Percentiles rank a stretch among this genome's conserved stretches.
Evolutionary conservation across 345 rosid genomes (phyloP).

Genomic region (Moringa oleifera): DNA sequence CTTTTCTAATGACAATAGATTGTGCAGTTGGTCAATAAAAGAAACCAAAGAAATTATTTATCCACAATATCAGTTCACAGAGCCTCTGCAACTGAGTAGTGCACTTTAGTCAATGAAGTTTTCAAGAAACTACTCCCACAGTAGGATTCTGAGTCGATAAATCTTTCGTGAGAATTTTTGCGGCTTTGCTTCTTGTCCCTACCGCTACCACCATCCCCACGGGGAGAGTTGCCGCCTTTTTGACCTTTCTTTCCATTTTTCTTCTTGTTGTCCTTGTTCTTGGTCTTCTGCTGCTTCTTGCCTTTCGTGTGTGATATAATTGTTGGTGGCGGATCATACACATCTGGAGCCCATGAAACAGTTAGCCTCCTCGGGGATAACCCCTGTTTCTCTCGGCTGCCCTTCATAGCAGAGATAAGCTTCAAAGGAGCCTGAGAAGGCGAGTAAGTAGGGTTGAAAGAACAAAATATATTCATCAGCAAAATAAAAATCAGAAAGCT

Average conservation of each 20-base stretch:
- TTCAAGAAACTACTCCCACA: constrained; percentile 61
- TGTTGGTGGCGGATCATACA: constrained; percentile 83
- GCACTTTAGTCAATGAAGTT: constrained; percentile 28
- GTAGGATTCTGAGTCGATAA: constrained; percentile 37
- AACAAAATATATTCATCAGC: background rate
- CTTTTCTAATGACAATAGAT: no score
- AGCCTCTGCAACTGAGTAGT: constrained; percentile 55
- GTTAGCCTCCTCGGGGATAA: constrained; percentile 33
- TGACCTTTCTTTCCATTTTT: constrained; percentile 73
- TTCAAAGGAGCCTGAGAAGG: constrained; percentile 30
- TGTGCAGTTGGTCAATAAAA: no score
- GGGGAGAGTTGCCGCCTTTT: constrained; percentile 44
- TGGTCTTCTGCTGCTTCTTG: constrained; percentile 52
- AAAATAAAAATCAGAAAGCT: background rate
- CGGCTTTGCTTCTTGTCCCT: constrained; percentile 63
- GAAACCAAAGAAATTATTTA: no score
- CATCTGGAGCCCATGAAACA: constrained; percentile 86
- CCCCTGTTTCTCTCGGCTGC: constrained; percentile 67
- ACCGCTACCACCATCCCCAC: constrained; percentile 40
- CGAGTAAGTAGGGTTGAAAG: background rate
- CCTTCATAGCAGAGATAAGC: constrained; percentile 79
- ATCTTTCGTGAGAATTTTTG: constrained; percentile 26
- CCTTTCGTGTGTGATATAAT: constrained; percentile 56
- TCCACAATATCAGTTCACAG: constrained; percentile 19
- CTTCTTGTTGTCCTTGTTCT: constrained; percentile 45